A percentile compares a stretch with the other conserved stretches of the same genome.
phyloP scores from a whole-genome alignment of 1,284 basidiomycete genomes.

The Malassezia pachydermatis region DNA sequence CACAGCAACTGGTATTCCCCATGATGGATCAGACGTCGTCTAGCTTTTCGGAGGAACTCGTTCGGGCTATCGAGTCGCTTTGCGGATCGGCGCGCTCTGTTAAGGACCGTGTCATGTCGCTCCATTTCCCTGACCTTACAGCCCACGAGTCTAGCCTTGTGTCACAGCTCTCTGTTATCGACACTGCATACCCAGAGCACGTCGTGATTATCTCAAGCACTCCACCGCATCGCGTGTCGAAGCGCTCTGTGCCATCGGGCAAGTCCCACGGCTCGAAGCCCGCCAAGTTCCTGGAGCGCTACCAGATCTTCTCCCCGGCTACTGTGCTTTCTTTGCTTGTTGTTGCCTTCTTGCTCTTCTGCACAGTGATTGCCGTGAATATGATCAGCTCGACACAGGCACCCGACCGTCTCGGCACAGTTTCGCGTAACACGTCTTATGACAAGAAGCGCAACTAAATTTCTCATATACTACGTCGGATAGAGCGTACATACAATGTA shows the following conservation, averaged over 20 bases:
- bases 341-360: conserved; percentile 13
- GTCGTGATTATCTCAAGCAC: conserved; percentile 3
- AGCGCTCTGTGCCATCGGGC: neutral
- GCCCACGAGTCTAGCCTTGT: neutral
- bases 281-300: conserved; percentile 11
- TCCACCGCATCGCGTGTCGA: neutral
- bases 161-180: neutral
- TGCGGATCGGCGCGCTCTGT: neutral
- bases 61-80: neutral
- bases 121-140: neutral
- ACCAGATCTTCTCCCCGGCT: conserved; percentile 9
- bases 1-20: conserved; percentile 8
- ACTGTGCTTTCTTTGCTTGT: conserved; percentile 13
- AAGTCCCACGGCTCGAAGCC: neutral
- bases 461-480: no score
- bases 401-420: conserved; percentile 11
- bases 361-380: conserved; percentile 4
- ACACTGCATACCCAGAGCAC: conserved; percentile 11
- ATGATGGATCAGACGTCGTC: conserved; percentile 6
- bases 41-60: conserved; percentile 7
- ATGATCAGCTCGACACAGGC: conserved; percentile 10
- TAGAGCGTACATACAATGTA: no score
- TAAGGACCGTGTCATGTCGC: neutral
- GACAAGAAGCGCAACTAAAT: conserved; percentile 16
- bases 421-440: neutral